Evolutionary conservation across 2,329 filamentous ascomycete species (phyloP), one percentile per base, ranked within the genome.

Genomic region (Colletotrichum lupini): DNA sequence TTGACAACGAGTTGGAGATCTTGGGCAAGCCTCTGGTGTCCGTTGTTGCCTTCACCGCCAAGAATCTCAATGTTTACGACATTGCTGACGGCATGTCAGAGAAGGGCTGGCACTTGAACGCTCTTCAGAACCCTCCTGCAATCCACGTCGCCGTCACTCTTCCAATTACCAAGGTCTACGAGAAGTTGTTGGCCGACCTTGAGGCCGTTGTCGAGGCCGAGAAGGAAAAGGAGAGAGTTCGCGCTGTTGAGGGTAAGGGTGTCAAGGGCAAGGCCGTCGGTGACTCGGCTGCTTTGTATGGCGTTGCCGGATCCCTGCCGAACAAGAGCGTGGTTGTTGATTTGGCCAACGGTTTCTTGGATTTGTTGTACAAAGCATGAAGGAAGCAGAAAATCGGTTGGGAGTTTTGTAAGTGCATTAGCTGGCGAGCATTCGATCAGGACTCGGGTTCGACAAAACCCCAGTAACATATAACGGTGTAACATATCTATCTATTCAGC

Each of bases 261-360:
- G 83, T 85, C 37, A 89, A 92, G 82, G 92, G 91, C 46, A 91
- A 92, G 81, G 91, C 90, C 28, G 88, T 91, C 77, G 94, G 94
- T 1, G 94, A 98, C 81, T 92, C 94, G 16, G 94, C 95, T 1
- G 95, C 95, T 5, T 85, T 99, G 75, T 99, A 99, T 83, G 97
- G 97, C 67, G 95, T 99, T 70, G 97, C 97, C 0, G 97, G 97
- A 6, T 97, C 94, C 79, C 84, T 99, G 82, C 97, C 97, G 1
- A 97, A 99, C 82, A 98, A 98, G 89, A 95, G 93, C 77, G 92
- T 99, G 42, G 95, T 99, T 37, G 94, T 94, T 76, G 94, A 97
- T 78, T 84, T 99, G 80, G 96, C 95, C 1, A 94, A 89, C 77
- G 96, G 95, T 0, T 99, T 98, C 83, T 87, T 98, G 80, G 95